phyloP scores from a whole-genome alignment of 2,329 filamentous ascomycete genomes.

The Immersiporthe knoxdaviesiana region DNA sequence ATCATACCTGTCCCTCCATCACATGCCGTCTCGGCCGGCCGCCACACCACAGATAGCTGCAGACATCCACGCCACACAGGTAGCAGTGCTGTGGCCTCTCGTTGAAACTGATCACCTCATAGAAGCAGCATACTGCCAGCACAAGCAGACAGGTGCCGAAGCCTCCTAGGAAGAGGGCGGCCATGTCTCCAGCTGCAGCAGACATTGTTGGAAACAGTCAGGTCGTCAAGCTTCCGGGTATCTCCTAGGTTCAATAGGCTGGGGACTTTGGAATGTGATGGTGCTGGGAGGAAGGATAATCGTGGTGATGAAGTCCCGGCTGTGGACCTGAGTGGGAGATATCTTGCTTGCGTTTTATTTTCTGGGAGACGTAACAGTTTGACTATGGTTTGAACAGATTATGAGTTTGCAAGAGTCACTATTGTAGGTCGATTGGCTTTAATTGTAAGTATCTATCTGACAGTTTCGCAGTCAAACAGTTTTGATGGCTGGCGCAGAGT shows the following conservation, averaged over 20 bases:
- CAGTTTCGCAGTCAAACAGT: background rate
- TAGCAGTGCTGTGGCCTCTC: slow-evolving; percentile 16
- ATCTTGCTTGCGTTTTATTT: background rate
- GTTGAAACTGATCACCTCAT: slow-evolving; percentile 8
- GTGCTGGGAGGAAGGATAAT: too few species aligned
- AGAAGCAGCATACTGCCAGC: slow-evolving; percentile 7
- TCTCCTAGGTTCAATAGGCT: background rate
- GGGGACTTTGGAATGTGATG: background rate
- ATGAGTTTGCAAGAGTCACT: background rate
- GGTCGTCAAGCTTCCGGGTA: too few species aligned
- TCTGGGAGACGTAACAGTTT: background rate
- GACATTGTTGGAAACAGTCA: background rate
- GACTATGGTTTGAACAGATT: background rate
- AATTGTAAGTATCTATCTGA: too few species aligned
- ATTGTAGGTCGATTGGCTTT: too few species aligned
- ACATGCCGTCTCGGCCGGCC: background rate
- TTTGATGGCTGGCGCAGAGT: background rate
- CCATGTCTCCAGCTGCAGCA: slow-evolving; percentile 10
- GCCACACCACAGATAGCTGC: slow-evolving; percentile 14
- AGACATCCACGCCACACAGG: slow-evolving; percentile 21
- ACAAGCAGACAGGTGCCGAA: slow-evolving; percentile 14
- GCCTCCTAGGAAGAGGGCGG: slow-evolving; percentile 20
- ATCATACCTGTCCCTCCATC: background rate
- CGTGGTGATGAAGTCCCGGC: too few species aligned
- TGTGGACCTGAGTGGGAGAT: too few species aligned